Evolutionary conservation across 2,329 filamentous ascomycete genomes (phyloP), one percentile per base, ranked within the genome.

Genomic region (Microascus cirrosus): DNA sequence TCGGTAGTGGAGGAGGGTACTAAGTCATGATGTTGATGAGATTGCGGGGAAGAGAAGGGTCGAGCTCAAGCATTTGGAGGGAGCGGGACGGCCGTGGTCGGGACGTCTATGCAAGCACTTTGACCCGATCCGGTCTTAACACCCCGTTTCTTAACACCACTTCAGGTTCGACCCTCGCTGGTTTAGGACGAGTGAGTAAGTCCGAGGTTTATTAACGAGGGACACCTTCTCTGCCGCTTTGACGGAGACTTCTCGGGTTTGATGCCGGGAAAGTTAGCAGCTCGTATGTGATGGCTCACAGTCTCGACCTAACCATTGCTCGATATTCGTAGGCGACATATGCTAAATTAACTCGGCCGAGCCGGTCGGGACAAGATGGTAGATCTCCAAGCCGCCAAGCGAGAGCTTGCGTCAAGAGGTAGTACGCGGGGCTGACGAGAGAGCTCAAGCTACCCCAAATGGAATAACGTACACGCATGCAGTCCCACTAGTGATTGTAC

Each of bases 41-140:
- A 18, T 5, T 39, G 39, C 18, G 39, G 18, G n/a, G 36, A 42
- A 42, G 36, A 45, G 39, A 6, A 18, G 39, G 39, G n/a, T 7
- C 6, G 8, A n/a, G n/a, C 6, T 7, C n/a, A 7, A n/a, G n/a
- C 39, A n/a, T 45, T 45, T 15, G 15, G 13, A n/a, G n/a, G 39
- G n/a, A 15, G 39, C 39, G 39, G 39, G 39, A 45, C 36, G 36
- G 36, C 36, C 36, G 36, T 8, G 51, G 24, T 34, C 51, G 51
- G 25, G 18, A 32, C 51, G 51, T 51, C 48, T 20, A 34, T 57
- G 55, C 55, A 57, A 57, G 45, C 55, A 53, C 55, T 57, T 57
- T 42, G 48, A 53, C 55, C 36, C 22, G 20, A 53, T 53, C 48
- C 48, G 55, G 55, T 20, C 45, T 34, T 34, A 12, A 56, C 39